Base-by-base conservation (phyloP, 345 rosid species). In the Gossypioides kirkii region DNA sequence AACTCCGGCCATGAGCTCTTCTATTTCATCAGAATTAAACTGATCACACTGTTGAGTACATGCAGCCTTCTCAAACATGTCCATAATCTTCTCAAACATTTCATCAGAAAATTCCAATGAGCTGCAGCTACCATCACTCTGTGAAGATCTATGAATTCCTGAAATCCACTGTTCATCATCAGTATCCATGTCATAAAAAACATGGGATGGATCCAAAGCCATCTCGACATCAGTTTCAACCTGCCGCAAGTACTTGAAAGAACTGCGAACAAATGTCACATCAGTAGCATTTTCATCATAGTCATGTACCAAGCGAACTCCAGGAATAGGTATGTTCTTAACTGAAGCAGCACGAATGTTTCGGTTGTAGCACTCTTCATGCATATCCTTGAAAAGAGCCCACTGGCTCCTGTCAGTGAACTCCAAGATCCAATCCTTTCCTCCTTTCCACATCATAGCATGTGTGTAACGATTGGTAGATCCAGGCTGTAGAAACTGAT, bases 391-490 rank as follows among this genome's bases (percentile, higher is more conserved):
- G 76, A 95, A 95, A 73, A 88, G 86, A 69, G 84, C 84, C 97
- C 99, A 95, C 77, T 92, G 98, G 76, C 98, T 88, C 65, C 97
- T 81, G 61, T 92, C 97, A 62, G 91, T 80, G 83, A 95, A 95
- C 78, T 95, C 99, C 74, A 95, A 79, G 26, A 72, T 85, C 99
- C 99, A 95, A 76, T 95, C 96, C 78, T 95, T 95, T 74, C 96
- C 98, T 68, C 93, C 99, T 86, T 91, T 93, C 99, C 99, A 95
- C 94, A 92, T 95, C 98, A 95, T 95, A 55, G 98, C 99, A 90
- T 95, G 99, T 2, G 97, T 92, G 62, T 67, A 89, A 78, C 97
- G 84, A 77, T 95, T 95, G 62, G 96, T 90, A 65, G 99, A 88
- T 58, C 99, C 98, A 84, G 92, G 91, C 84, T 89, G 97, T 80